These are phyloP conservation scores for Grigorovia yakushimaensis DNA, from an alignment of 805 yeast genomes.

Conservation along the genomic window DNA sequence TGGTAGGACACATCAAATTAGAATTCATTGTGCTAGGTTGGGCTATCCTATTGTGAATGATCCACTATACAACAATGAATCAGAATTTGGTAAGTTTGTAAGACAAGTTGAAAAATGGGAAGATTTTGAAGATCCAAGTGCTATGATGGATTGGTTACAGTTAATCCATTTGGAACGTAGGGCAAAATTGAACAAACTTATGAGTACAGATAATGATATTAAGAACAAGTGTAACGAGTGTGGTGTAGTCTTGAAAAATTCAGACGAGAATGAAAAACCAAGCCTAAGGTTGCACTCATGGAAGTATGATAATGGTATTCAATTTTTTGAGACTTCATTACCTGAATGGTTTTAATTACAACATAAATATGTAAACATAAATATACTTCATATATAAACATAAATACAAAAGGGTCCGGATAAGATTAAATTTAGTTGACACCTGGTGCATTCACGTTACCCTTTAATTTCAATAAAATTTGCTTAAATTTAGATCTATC, in stretches of 20 bases:
- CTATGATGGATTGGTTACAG: constrained; percentile 9
- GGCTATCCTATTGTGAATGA: constrained; percentile 88
- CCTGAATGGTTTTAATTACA: constrained; percentile 1
- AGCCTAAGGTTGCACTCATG: constrained; percentile 27
- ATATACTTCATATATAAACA: background rate
- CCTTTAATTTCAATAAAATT: constrained; percentile 53
- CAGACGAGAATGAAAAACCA: constrained; percentile 19
- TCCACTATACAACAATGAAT: constrained; percentile 44
- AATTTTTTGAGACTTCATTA: constrained; percentile 33
- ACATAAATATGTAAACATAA: background rate
- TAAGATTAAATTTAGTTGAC: constrained; percentile 33
- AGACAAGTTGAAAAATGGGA: constrained; percentile 14
- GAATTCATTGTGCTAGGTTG: constrained; percentile 80
- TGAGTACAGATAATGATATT: too few relatives aligned
- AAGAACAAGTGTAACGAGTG: constrained; percentile 18
- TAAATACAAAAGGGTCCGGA: background rate
- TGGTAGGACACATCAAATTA: constrained; percentile 90
- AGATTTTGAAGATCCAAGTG: constrained; percentile 1
- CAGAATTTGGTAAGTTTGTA: constrained; percentile 18
- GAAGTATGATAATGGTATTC: constrained; percentile 21
- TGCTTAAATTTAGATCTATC: constrained; percentile 66
- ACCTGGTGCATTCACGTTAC: constrained; percentile 65
- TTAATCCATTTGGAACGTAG: constrained; percentile 22
- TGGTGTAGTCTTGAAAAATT: constrained; percentile 4
- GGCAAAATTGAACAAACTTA: constrained; percentile 28